These are phyloP conservation scores for Gossypioides kirkii DNA, from an alignment of 345 rosid species.

Conservation along the genomic window DNA sequence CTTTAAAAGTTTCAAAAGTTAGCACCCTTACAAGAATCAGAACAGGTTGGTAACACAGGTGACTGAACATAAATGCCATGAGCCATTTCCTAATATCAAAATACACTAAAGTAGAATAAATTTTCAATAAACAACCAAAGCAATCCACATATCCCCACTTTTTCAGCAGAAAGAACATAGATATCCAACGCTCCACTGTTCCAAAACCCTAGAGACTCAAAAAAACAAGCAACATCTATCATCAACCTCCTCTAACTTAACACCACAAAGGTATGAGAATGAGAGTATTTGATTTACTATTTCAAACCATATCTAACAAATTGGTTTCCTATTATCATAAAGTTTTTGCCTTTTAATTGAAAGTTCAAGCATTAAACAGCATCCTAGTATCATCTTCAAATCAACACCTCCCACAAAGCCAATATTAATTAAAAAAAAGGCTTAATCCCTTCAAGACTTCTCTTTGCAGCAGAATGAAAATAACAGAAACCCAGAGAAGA, in stretches of 20 bases:
- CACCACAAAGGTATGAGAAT: not conserved
- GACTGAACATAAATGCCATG: not conserved
- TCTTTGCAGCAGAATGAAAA: not conserved
- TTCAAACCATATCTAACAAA: not conserved
- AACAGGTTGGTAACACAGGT: not conserved
- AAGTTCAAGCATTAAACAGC: not conserved
- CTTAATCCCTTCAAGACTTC: not conserved
- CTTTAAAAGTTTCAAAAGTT: not conserved
- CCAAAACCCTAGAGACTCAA: not conserved
- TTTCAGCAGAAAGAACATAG: not conserved
- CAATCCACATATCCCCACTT: not conserved
- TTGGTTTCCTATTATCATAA: not conserved
- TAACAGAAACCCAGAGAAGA: not conserved
- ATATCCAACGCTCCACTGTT: not conserved
- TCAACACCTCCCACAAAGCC: no score
- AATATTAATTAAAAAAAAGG: not conserved
- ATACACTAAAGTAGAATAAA: not conserved
- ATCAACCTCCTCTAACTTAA: not conserved
- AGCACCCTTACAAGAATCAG: not conserved
- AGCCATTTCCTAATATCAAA: not conserved
- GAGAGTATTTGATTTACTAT: not conserved
- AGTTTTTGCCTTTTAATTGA: not conserved
- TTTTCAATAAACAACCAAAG: not conserved
- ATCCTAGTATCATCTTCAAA: no score
- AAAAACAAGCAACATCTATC: not conserved